Conservation (phyloP, 106 monocot genomes). For the Allium cepa region DNA sequence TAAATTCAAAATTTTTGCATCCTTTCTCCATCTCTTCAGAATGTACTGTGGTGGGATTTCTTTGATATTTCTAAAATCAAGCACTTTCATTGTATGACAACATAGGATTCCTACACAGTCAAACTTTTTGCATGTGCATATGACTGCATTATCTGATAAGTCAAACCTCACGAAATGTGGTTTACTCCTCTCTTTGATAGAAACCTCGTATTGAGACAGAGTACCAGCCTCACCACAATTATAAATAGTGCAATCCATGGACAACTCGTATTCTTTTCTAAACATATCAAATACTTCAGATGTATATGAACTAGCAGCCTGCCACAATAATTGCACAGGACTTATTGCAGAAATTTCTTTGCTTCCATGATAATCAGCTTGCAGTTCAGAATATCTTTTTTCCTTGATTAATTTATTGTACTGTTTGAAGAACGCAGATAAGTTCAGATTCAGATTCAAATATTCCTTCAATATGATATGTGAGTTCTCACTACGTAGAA, state of each 20-base stretch:
- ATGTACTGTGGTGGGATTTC: constrained; percentile 52
- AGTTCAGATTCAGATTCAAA: constrained; percentile 30
- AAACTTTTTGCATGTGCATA: constrained; percentile 63
- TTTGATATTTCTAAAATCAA: constrained; percentile 55
- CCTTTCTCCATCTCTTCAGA: constrained; percentile 65
- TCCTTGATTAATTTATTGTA: constrained; percentile 37
- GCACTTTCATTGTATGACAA: constrained; percentile 64
- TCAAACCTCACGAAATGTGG: constrained; percentile 61
- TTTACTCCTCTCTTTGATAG: constrained; percentile 36
- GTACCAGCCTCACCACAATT: constrained; percentile 47
- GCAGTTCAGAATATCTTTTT: constrained; percentile 31
- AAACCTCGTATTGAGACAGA: constrained; percentile 41
- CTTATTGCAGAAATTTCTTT: constrained; percentile 33
- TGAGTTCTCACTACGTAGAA: constrained; percentile 36
- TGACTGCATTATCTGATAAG: constrained; percentile 33
- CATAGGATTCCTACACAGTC: constrained; percentile 47
- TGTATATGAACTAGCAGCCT: constrained; percentile 52
- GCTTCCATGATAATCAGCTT: constrained; percentile 57
- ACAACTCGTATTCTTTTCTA: constrained; percentile 51
- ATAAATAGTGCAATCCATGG: constrained; percentile 45
- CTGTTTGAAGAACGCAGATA: constrained; percentile 31
- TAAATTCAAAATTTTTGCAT: constrained; percentile 36
- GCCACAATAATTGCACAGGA: constrained; percentile 42
- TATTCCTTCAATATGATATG: constrained; percentile 26
- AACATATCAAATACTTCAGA: constrained; percentile 51